Conservation (phyloP, 176 grass and related monocot species). For the Oryza nivara region DNA sequence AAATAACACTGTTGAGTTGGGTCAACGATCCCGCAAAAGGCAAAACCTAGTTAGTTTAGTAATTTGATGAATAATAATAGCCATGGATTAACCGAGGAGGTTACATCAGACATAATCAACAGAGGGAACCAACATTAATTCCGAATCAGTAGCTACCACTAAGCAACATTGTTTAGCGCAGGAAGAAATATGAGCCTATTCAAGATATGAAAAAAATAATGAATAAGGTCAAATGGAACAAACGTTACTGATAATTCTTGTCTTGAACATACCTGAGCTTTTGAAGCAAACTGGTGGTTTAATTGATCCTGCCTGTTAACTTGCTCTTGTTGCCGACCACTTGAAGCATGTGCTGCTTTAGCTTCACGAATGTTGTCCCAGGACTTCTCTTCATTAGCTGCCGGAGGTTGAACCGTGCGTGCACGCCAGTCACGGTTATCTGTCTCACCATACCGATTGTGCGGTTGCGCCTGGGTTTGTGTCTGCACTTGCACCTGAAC, state of each 20-base stretch:
- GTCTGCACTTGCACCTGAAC: conserved; percentile 52
- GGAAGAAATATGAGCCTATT: conserved; percentile 3
- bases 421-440: conserved; percentile 90
- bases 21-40: background rate
- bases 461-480: conserved; percentile 51
- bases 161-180: conserved; percentile 1
- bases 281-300: conserved; percentile 59
- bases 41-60: conserved; percentile 2
- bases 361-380: conserved; percentile 83
- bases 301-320: conserved; percentile 66
- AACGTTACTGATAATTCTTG: background rate
- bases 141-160: background rate
- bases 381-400: conserved; percentile 69
- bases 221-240: conserved; percentile 13
- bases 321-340: conserved; percentile 62
- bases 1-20: background rate
- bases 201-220: background rate
- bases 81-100: background rate
- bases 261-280: conserved; percentile 57
- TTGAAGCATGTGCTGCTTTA: conserved; percentile 65
- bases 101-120: background rate
- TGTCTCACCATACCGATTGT: conserved; percentile 70
- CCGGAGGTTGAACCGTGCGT: conserved; percentile 51
- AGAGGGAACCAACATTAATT: background rate
- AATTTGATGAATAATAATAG: conserved; percentile 12